phyloP scores from a whole-genome alignment of 2,329 filamentous ascomycete genomes.

The Fonsecaea pugnacius region DNA sequence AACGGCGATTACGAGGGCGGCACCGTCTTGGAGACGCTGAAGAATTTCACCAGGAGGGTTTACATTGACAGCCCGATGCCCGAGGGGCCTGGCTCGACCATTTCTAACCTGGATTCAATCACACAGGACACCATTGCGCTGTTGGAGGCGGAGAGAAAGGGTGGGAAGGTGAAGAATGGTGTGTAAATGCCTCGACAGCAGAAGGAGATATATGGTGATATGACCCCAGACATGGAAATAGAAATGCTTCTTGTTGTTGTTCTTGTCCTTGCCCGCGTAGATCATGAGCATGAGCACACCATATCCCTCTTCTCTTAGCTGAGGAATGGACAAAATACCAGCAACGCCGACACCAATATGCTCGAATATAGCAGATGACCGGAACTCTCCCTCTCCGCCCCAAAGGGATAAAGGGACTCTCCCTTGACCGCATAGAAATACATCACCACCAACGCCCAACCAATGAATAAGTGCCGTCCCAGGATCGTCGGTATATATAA shows the following conservation, averaged over 20 bases:
- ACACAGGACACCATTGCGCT: conserved; percentile 13
- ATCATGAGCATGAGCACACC: background rate
- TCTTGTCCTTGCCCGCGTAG: background rate
- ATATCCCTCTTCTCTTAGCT: background rate
- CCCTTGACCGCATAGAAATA: no score
- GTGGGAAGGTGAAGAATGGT: conserved; percentile 4
- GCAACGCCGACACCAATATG: background rate
- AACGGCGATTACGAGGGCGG: conserved; percentile 51
- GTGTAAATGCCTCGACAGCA: background rate
- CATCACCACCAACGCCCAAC: no score
- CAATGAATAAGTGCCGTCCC: no score
- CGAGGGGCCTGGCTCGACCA: conserved; percentile 12
- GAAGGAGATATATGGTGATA: background rate
- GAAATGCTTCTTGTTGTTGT: background rate
- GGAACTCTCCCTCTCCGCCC: no score
- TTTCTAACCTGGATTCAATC: conserved; percentile 6
- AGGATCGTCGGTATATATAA: no score
- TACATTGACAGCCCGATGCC: conserved; percentile 35
- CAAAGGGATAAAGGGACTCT: no score
- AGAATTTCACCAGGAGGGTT: conserved; percentile 56
- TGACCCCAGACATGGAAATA: background rate
- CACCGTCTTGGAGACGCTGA: conserved; percentile 61
- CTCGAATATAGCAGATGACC: background rate
- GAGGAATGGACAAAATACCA: background rate
- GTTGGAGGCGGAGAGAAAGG: conserved; percentile 14